Base-by-base conservation (phyloP, 2,329 filamentous ascomycete species). In the Huntiella savannae region DNA sequence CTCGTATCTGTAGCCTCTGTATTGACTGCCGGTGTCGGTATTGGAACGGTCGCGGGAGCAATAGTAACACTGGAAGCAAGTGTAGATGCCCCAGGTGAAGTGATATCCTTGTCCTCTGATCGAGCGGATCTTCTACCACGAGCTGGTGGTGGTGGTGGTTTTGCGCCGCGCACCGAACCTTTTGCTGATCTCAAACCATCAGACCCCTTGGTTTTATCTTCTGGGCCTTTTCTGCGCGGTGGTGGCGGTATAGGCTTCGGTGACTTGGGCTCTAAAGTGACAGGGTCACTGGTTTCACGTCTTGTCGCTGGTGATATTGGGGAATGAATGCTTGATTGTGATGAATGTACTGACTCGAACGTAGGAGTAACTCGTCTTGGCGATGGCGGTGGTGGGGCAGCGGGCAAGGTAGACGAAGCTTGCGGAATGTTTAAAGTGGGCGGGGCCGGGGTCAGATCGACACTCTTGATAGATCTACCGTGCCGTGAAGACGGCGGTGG, bases 401-500 rank as follows among this genome's bases (percentile, higher is more conserved):
- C 7, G 5, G 22, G 22, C 22, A 28, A 60, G 53, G 49, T 62
- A 58, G 40, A 60, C 56, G 12, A 63, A 62, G 5, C 66, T 63
- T 6, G 65, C 63, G 16, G 65, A 63, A 38, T 58, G 59, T 45
- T 57, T 62, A 42, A 59, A 15, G 17, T 16, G 10, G 17, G 32
- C 28, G 28, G 28, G 7, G 12, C 17, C 13, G 38, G n/a, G n/a
- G 57, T 37, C 45, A 61, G 62, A 50, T 64, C 53, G 54, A 69
- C 62, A 38, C 64, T 59, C 52, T 69, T 75, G 52, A 88, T 80
- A 13, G 78, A 68, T 59, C 80, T 87, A 4, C 84, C 84, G 61
- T 87, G 82, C 46, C 82, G 75, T 44, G 80, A 85, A 56, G 72
- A 84, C 8, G 69, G 69, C 16, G 82, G 82, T 5, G 80, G 79